A percentile compares a stretch with the other conserved stretches of the same genome.
Conservation (phyloP, 1,284 basidiomycete genomes). For the Porphyrellus sp. region DNA sequence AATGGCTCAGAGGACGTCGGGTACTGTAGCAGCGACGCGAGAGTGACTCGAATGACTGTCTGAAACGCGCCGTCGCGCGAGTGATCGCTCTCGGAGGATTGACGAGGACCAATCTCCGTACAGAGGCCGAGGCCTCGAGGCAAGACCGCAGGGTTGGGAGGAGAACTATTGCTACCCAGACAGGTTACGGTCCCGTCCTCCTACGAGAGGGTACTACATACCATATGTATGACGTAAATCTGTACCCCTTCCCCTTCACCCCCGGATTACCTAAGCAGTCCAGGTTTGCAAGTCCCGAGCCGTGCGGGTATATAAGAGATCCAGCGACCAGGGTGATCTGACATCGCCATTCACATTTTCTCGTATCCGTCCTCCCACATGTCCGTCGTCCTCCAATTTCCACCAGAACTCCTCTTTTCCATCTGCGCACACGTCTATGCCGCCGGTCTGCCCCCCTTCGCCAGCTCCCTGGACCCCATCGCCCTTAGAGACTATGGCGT, state of each 20-base stretch:
- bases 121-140: too few species aligned
- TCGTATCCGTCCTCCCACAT: constrained; percentile 6
- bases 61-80: constrained; percentile 1
- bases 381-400: constrained; percentile 43
- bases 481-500: constrained; percentile 41
- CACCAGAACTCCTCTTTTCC: constrained; percentile 62
- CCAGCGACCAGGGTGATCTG: background rate
- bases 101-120: too few species aligned
- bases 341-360: background rate
- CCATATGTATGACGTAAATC: constrained; percentile 11
- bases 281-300: constrained; percentile 21
- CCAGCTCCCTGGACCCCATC: constrained; percentile 68
- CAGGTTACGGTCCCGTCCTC: constrained; percentile 15
- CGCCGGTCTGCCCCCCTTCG: constrained; percentile 51
- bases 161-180: background rate
- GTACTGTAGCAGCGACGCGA: background rate
- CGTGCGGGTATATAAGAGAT: constrained; percentile 27
- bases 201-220: constrained; percentile 1
- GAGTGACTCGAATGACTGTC: background rate
- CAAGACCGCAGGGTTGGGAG: too few species aligned
- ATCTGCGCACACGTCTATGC: constrained; percentile 69
- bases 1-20: background rate
- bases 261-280: constrained; percentile 30
- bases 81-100: constrained; percentile 2
- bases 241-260: constrained; percentile 5